phyloP scores from a whole-genome alignment of 257 asterid genomes.

The Schizonepeta tenuifolia region DNA sequence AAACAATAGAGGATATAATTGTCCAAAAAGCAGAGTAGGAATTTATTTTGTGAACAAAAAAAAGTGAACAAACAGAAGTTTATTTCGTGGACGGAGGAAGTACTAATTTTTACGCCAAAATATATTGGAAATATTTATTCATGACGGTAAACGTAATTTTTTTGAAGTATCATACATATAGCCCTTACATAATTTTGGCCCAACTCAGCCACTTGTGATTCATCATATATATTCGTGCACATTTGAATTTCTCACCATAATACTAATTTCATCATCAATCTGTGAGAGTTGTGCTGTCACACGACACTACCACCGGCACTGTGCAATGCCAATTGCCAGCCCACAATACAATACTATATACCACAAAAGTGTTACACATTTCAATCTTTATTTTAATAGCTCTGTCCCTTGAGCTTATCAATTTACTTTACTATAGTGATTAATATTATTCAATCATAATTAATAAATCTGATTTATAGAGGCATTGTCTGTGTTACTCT shows the following conservation, averaged over 20 bases:
- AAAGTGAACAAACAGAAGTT: too few relatives aligned
- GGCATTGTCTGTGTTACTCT: too few relatives aligned
- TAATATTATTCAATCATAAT: not conserved
- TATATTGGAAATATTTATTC: too few relatives aligned
- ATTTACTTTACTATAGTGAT: not conserved
- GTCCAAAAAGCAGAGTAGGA: too few relatives aligned
- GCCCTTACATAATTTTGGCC: too few relatives aligned
- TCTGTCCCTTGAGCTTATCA: not conserved
- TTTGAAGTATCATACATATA: too few relatives aligned
- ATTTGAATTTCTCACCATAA: not conserved
- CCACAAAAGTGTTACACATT: not conserved
- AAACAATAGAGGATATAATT: too few relatives aligned
- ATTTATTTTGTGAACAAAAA: too few relatives aligned
- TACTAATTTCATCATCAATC: not conserved
- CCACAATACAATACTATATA: not conserved
- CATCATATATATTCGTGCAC: not conserved
- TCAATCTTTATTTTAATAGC: not conserved
- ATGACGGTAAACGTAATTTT: too few relatives aligned
- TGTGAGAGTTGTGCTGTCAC: slow-evolving; percentile 12
- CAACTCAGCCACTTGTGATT: too few relatives aligned
- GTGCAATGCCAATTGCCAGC: slow-evolving; percentile 14
- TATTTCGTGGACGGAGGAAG: too few relatives aligned
- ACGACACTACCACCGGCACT: slow-evolving; percentile 20
- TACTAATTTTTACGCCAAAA: too few relatives aligned
- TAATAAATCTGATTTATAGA: not conserved